Conservation (phyloP, 208 protist species). For the Angomonas deanei region DNA sequence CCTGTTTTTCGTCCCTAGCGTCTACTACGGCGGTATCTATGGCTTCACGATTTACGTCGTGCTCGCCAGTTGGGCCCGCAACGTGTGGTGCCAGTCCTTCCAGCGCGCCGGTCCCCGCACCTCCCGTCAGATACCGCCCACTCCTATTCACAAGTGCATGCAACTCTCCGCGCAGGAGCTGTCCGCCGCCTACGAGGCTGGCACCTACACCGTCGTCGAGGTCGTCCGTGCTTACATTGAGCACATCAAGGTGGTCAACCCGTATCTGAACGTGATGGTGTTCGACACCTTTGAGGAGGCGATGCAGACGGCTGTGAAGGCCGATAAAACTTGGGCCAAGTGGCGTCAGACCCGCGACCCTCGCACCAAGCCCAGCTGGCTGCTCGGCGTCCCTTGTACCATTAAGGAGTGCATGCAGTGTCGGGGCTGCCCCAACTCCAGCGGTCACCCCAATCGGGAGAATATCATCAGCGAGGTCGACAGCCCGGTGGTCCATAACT, state of each 20-base stretch:
- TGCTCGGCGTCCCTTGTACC: slow-evolving; percentile 81
- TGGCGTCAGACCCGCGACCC: slow-evolving; percentile 45
- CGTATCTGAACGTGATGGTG: slow-evolving; percentile 72
- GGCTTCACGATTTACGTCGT: slow-evolving; percentile 32
- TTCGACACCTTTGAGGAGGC: slow-evolving; percentile 86
- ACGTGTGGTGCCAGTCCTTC: slow-evolving; percentile 40
- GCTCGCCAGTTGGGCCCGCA: slow-evolving; percentile 31
- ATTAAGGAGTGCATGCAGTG: slow-evolving; percentile 86
- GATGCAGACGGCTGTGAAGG: slow-evolving; percentile 33
- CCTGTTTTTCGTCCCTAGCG: slow-evolving; percentile 14
- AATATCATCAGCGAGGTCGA: slow-evolving; percentile 42
- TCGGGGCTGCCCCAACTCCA: slow-evolving; percentile 73
- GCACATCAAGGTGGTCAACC: slow-evolving; percentile 77
- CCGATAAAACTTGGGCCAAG: slow-evolving; percentile 52
- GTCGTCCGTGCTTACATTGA: slow-evolving; percentile 73
- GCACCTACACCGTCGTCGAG: slow-evolving; percentile 48
- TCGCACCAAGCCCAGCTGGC: slow-evolving; percentile 51
- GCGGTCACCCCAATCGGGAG: slow-evolving; percentile 51
- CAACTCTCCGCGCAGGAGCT: slow-evolving; percentile 76
- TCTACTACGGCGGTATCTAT: slow-evolving; percentile 16
- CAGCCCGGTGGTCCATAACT: slow-evolving; percentile 79
- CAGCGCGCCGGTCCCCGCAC: slow-evolving; percentile 46
- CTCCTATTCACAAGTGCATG: slow-evolving; percentile 63
- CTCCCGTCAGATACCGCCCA: slow-evolving; percentile 58
- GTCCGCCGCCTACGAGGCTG: slow-evolving; percentile 48